Conservation (phyloP, 2,329 filamentous ascomycete species). For the Paecilomyces variotii region DNA sequence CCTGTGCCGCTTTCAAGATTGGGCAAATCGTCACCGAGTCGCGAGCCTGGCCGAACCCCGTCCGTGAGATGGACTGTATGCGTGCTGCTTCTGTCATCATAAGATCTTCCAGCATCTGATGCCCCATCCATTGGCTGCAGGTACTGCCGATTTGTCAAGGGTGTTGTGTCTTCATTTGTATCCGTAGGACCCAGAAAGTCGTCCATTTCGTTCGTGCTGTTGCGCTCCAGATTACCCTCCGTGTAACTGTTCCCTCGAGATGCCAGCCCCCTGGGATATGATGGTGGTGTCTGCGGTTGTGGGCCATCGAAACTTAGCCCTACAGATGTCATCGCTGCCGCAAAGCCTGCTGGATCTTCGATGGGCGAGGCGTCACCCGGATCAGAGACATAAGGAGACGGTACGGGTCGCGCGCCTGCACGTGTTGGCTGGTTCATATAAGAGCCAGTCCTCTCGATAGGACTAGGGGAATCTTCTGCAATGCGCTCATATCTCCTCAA, state of each 20-base stretch:
- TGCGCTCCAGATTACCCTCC: conserved; percentile 9
- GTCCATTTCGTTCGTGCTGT: conserved; percentile 35
- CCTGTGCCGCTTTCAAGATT: conserved; percentile 52
- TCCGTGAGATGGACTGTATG: conserved; percentile 48
- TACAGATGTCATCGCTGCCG: conserved; percentile 34
- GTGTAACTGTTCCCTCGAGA: background rate
- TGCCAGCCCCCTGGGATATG: conserved; percentile 1
- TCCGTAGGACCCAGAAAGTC: conserved; percentile 48
- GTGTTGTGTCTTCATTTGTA: conserved; percentile 48
- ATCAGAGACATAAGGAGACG: conserved; percentile 11
- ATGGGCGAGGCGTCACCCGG: conserved; percentile 22
- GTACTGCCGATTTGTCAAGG: conserved; percentile 49
- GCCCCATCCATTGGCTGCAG: conserved; percentile 51
- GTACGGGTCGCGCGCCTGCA: conserved; percentile 14
- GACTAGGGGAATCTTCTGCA: conserved; percentile 44
- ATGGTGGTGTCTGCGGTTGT: conserved; percentile 7
- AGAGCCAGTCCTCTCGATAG: conserved; percentile 18
- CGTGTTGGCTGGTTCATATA: conserved; percentile 15
- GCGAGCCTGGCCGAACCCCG: conserved; percentile 33
- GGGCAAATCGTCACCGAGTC: conserved; percentile 53
- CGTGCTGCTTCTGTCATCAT: conserved; percentile 44
- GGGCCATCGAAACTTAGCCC: conserved; percentile 33
- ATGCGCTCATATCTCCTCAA: conserved; percentile 46
- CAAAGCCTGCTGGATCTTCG: conserved; percentile 32
- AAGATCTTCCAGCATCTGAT: conserved; percentile 32